Conservation (phyloP, 2,329 filamentous ascomycete genomes). For the Paradendryphiella salina region DNA sequence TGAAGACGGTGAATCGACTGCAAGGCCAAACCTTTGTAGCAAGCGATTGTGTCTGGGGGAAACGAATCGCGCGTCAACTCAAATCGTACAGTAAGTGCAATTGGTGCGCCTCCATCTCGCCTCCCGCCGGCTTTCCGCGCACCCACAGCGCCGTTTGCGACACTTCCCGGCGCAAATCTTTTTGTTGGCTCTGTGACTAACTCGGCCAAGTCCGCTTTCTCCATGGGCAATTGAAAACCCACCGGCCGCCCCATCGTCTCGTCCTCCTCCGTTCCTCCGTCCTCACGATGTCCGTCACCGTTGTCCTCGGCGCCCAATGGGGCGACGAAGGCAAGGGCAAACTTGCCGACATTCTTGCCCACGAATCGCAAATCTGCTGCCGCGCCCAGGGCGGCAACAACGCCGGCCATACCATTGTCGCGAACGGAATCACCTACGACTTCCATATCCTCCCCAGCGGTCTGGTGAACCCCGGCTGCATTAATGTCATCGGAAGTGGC, state of each 20-base stretch:
- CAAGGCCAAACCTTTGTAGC: neutral
- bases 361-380: constrained; percentile 60
- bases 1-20: constrained; percentile 1
- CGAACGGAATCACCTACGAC: constrained; percentile 53
- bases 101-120: neutral
- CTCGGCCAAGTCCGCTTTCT: constrained; percentile 20
- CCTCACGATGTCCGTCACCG: constrained; percentile 54
- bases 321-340: constrained; percentile 65
- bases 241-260: constrained; percentile 21
- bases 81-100: neutral
- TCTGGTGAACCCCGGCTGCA: constrained; percentile 69
- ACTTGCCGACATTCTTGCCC: constrained; percentile 61
- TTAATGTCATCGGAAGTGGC: constrained; percentile 69
- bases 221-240: constrained; percentile 27
- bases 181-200: constrained; percentile 24
- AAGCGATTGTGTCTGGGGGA: neutral
- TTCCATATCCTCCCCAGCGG: constrained; percentile 59
- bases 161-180: constrained; percentile 29
- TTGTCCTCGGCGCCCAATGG: constrained; percentile 64
- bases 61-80: neutral
- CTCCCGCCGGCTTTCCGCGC: neutral
- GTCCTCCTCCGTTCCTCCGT: constrained; percentile 13
- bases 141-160: constrained; percentile 1
- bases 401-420: constrained; percentile 53
- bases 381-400: constrained; percentile 65